These are phyloP conservation scores for Bipolaris victoriae DNA, from an alignment of 2,329 filamentous ascomycete species.

Conservation along the genomic window DNA sequence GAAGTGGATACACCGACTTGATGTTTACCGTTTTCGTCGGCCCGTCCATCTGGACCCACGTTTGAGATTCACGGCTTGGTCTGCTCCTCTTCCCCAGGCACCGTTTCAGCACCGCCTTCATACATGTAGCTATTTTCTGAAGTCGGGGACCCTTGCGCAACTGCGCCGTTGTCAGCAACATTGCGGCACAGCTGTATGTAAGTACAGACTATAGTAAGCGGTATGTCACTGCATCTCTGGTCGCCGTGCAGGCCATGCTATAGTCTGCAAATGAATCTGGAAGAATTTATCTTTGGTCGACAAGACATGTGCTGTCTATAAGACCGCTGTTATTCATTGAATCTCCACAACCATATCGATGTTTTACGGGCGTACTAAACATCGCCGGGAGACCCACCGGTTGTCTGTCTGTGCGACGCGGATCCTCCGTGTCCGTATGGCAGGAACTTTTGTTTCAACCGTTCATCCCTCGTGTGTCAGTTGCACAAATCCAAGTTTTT, in stretches of 20 bases:
- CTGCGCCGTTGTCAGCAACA: neutral
- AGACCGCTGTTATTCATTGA: neutral
- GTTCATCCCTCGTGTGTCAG: conserved; percentile 5
- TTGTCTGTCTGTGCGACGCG: neutral
- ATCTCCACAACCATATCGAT: neutral
- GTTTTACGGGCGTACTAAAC: neutral
- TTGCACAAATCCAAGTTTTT: neutral
- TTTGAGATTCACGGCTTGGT: conserved; percentile 37
- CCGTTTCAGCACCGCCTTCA: conserved; percentile 29
- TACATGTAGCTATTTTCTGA: neutral
- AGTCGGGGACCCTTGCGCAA: neutral
- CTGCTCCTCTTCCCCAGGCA: conserved; percentile 43
- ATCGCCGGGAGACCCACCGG: neutral
- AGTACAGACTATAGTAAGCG: neutral
- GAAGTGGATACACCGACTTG: conserved; percentile 10
- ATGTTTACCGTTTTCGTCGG: conserved; percentile 12
- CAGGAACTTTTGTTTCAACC: conserved; percentile 24
- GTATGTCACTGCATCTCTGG: neutral
- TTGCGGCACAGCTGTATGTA: neutral
- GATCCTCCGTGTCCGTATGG: neutral
- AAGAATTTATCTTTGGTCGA: neutral
- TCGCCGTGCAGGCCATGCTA: neutral
- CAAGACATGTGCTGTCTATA: neutral
- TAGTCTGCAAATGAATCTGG: neutral
- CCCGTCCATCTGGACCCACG: conserved; percentile 18